phyloP scores from a whole-genome alignment of 2,329 filamentous ascomycete genomes.

The Verticillium klebahnii region DNA sequence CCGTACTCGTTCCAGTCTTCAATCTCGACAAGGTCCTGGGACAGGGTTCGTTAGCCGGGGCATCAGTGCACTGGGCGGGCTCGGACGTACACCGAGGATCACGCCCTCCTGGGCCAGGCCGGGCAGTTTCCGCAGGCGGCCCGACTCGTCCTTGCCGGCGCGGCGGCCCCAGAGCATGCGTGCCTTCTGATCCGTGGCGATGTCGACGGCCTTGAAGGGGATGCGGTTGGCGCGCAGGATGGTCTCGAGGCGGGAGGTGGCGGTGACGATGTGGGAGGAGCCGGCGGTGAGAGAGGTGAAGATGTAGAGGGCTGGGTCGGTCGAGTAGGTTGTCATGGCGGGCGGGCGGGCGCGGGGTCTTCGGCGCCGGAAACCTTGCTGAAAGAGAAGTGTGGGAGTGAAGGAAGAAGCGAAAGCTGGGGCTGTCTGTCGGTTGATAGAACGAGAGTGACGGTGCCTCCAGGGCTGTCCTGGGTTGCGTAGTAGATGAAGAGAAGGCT shows the following conservation, averaged over 20 bases:
- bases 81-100: constrained; percentile 69
- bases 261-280: constrained; percentile 93
- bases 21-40: constrained; percentile 83
- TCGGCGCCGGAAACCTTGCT: not conserved
- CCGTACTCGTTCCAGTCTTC: constrained; percentile 99
- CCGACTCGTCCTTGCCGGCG: constrained; percentile 63
- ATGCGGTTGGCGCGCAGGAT: constrained; percentile 94
- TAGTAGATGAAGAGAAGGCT: not conserved
- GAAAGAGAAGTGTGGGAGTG: too few species aligned
- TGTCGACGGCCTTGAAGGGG: constrained; percentile 87
- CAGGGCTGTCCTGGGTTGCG: not conserved
- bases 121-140: constrained; percentile 72
- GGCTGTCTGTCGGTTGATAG: not conserved
- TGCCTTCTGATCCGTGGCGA: constrained; percentile 84
- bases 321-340: constrained; percentile 35
- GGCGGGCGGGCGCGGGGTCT: not conserved
- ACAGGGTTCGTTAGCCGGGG: not conserved
- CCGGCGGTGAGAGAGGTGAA: constrained; percentile 95
- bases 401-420: too few species aligned
- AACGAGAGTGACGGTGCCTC: not conserved
- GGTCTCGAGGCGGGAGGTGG: constrained; percentile 90
- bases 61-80: not conserved
- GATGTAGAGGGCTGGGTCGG: constrained; percentile 77
- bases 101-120: constrained; percentile 82
- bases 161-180: constrained; percentile 84